Evolutionary conservation across 2,329 filamentous ascomycete genomes (phyloP).

Genomic region (Ceratocystis diversiconidia): DNA sequence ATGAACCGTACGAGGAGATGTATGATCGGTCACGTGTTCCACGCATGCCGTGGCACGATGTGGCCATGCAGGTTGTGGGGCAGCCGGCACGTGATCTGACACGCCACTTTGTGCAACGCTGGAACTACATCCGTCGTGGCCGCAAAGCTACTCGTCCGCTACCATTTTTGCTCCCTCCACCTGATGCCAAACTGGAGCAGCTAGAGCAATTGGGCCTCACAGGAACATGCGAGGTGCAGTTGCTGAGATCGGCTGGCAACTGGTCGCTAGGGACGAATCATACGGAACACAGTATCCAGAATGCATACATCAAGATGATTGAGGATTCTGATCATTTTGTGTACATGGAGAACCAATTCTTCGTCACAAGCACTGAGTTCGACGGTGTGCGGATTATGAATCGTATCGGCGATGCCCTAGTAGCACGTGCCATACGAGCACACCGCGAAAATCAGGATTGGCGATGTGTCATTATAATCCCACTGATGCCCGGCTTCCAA

Average conservation of each 20-base stretch:
- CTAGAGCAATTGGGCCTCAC: slow-evolving; percentile 76
- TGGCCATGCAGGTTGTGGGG: slow-evolving; percentile 93
- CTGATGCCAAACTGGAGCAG: slow-evolving; percentile 77
- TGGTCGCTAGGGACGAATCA: slow-evolving; percentile 88
- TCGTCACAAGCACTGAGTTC: slow-evolving; percentile 83
- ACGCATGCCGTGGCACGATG: slow-evolving; percentile 97
- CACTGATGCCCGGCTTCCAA: slow-evolving; percentile 96
- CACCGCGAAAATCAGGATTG: slow-evolving; percentile 74
- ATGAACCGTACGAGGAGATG: slow-evolving; percentile 97
- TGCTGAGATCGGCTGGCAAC: slow-evolving; percentile 72
- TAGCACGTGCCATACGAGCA: slow-evolving; percentile 78
- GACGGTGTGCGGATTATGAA: slow-evolving; percentile 82
- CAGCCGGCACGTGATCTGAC: slow-evolving; percentile 90
- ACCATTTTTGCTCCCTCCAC: slow-evolving; percentile 82
- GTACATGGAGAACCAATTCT: slow-evolving; percentile 98
- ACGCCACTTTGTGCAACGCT: slow-evolving; percentile 90
- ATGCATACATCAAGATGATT: slow-evolving; percentile 87
- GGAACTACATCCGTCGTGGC: slow-evolving; percentile 91
- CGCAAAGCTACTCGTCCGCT: slow-evolving; percentile 87
- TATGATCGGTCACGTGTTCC: slow-evolving; percentile 81
- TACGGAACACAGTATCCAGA: slow-evolving; percentile 89
- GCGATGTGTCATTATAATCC: slow-evolving; percentile 80
- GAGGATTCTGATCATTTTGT: slow-evolving; percentile 92
- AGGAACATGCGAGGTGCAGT: slow-evolving; percentile 92
- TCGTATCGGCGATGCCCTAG: slow-evolving; percentile 83